Percentiles rank a stretch among this genome's conserved stretches.
Conservation (phyloP, 164 flowering plant species). For the Umbilicus rupestris region DNA sequence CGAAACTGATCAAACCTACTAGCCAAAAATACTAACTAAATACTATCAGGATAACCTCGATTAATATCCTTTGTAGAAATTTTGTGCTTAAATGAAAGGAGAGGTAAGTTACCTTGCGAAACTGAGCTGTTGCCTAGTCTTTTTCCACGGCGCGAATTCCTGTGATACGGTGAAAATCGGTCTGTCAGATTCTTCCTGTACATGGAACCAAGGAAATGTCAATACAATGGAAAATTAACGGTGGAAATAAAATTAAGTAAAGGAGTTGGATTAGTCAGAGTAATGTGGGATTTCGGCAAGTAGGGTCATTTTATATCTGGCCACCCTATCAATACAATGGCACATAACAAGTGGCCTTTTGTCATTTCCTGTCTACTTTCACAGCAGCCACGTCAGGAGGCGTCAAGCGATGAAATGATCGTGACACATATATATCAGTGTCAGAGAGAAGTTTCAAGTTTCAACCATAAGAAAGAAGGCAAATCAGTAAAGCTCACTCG, state of each 20-base stretch:
- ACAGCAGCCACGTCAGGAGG: constrained; percentile 2
- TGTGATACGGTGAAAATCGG: not conserved
- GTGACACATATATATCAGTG: not conserved
- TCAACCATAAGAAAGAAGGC: not conserved
- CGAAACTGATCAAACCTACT: not conserved
- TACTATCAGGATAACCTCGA: not conserved
- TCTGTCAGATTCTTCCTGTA: constrained; percentile 3
- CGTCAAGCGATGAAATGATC: constrained; percentile 3
- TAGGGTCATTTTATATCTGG: constrained; percentile 4
- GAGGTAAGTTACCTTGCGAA: not conserved
- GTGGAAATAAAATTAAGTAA: not conserved
- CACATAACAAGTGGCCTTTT: constrained; percentile 6
- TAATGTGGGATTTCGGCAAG: not conserved
- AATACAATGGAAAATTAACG: not conserved
- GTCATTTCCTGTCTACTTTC: constrained; percentile 1
- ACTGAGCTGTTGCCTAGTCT: not conserved
- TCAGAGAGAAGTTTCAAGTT: constrained; percentile 4
- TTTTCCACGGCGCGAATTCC: not conserved
- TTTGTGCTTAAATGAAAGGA: not conserved
- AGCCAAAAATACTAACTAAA: not conserved
- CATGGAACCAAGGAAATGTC: constrained; percentile 2
- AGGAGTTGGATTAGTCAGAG: not conserved
- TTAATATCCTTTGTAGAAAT: too few species aligned
- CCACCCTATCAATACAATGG: constrained; percentile 3
- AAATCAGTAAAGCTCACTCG: not conserved